Evolutionary conservation across 106 monocot genomes (phyloP).

Genomic region (Allium fistulosum): DNA sequence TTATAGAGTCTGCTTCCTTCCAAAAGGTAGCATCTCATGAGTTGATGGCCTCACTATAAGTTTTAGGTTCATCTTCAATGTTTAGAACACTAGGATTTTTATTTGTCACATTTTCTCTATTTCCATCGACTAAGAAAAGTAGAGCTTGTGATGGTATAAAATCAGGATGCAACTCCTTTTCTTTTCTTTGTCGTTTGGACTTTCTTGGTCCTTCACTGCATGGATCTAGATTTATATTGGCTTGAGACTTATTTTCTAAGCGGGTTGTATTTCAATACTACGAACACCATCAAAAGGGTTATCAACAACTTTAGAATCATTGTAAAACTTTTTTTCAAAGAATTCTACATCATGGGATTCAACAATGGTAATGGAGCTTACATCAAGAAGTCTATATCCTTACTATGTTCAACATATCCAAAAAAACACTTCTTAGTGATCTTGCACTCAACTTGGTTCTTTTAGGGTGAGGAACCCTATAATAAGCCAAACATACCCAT

Average conservation of each 20-base stretch:
- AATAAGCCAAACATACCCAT: constrained; percentile 7
- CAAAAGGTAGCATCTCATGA: neutral
- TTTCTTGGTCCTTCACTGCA: neutral
- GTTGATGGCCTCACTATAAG: neutral
- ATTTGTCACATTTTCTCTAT: no score
- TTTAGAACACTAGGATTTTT: no score
- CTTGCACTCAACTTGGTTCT: neutral
- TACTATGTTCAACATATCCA: neutral
- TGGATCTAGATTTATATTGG: neutral
- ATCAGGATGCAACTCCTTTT: neutral
- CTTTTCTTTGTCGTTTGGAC: neutral
- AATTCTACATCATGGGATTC: neutral
- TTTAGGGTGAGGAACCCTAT: neutral
- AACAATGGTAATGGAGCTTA: neutral
- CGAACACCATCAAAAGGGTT: neutral
- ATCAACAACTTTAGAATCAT: neutral
- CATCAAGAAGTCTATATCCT: constrained; percentile 2
- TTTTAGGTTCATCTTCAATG: neutral
- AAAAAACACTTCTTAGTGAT: neutral
- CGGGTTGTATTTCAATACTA: no score
- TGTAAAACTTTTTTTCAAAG: neutral
- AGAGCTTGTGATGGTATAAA: neutral
- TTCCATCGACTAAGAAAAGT: no score
- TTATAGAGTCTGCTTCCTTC: neutral
- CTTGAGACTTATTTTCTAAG: no score